Percentiles rank a stretch among this genome's conserved stretches.
These are phyloP conservation scores for Phaseolus coccineus DNA, from an alignment of 331 rosid species.

Conservation along the genomic window DNA sequence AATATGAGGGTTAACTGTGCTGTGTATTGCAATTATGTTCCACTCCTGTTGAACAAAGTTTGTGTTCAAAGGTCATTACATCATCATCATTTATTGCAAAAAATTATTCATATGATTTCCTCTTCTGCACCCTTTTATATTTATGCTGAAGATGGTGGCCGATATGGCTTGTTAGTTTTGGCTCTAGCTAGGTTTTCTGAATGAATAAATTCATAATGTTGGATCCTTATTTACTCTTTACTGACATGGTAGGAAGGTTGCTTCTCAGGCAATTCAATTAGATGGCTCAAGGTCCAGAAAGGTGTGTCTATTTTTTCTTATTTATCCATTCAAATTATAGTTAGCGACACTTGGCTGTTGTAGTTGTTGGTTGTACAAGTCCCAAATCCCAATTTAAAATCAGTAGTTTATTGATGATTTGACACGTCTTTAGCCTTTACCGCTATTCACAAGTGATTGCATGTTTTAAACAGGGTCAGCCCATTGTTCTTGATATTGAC, in stretches of 20 bases:
- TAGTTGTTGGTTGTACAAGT: conserved; percentile 9
- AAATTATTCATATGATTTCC: conserved; percentile 17
- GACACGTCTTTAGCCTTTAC: conserved; percentile 31
- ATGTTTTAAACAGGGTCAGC: conserved; percentile 59
- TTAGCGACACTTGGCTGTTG: conserved; percentile 18
- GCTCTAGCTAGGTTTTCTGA: conserved; percentile 37
- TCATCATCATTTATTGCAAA: conserved; percentile 9
- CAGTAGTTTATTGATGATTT: conserved; percentile 34
- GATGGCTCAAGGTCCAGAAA: conserved; percentile 55
- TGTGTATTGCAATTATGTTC: conserved; percentile 36
- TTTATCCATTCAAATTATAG: conserved; percentile 11
- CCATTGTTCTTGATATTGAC: conserved; percentile 78
- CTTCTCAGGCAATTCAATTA: conserved; percentile 43
- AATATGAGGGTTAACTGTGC: not conserved
- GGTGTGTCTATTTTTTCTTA: conserved; percentile 48
- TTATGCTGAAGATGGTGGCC: conserved; percentile 26
- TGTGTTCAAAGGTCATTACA: conserved; percentile 31
- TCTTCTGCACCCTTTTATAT: conserved; percentile 25
- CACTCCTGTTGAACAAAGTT: not conserved
- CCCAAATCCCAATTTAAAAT: conserved; percentile 16
- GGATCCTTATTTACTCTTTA: conserved; percentile 33
- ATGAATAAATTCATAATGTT: conserved; percentile 35
- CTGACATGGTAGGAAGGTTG: conserved; percentile 53
- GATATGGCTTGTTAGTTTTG: conserved; percentile 35
- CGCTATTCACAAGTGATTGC: conserved; percentile 19